phyloP scores from a whole-genome alignment of 179 eudicot species.

The Beta lomatogona region DNA sequence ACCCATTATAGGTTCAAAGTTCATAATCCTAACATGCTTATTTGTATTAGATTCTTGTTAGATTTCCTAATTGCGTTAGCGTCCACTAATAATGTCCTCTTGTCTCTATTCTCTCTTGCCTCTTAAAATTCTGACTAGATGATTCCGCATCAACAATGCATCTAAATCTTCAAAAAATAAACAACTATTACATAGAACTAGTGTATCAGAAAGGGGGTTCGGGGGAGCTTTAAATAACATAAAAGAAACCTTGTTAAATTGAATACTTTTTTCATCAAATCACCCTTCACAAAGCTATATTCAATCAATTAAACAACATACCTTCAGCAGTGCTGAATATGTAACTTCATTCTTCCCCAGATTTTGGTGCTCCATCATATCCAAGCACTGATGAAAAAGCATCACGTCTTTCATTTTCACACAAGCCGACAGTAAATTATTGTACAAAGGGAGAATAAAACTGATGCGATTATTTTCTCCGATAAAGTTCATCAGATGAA shows the following conservation, averaged over 20 bases:
- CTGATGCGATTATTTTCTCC: slow-evolving; percentile 47
- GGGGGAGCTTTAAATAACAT: neutral
- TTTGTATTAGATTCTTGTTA: neutral
- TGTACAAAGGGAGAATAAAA: slow-evolving; percentile 58
- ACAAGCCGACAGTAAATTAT: slow-evolving; percentile 58
- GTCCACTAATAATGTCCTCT: neutral
- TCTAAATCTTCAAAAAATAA: neutral
- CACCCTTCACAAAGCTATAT: neutral
- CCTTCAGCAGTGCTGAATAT: slow-evolving; percentile 83
- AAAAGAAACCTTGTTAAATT: neutral
- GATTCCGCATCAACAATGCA: neutral
- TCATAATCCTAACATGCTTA: neutral
- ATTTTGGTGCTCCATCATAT: slow-evolving; percentile 67
- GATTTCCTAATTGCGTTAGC: neutral
- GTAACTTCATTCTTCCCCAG: slow-evolving; percentile 74
- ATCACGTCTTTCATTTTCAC: slow-evolving; percentile 38
- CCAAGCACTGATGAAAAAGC: slow-evolving; percentile 64
- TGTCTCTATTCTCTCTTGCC: neutral
- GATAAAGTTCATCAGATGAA: slow-evolving; percentile 48
- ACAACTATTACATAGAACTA: neutral
- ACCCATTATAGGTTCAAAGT: neutral
- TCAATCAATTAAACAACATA: slow-evolving; percentile 27
- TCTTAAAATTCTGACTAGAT: neutral
- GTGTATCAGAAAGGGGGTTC: neutral
- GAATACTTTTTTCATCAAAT: neutral